These are phyloP conservation scores for Eutypa lata DNA, from an alignment of 2,329 filamentous ascomycete genomes.

Conservation along the genomic window DNA sequence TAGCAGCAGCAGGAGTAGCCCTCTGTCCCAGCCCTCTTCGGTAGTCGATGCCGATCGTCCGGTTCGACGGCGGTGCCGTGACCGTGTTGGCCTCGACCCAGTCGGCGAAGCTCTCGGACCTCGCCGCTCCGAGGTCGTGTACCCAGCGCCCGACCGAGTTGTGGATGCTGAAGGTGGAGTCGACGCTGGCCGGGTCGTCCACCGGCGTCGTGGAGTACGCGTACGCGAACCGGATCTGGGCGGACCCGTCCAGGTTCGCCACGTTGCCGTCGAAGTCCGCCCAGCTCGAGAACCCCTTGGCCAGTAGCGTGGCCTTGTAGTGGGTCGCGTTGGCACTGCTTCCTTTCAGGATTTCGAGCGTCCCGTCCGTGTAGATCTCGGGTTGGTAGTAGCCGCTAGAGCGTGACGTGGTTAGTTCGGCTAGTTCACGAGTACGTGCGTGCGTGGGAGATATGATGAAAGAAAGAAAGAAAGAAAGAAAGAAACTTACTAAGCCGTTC, in stretches of 20 bases:
- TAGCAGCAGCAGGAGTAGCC: background rate
- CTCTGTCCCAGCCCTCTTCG: too few relatives aligned
- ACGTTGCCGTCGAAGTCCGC: slow-evolving; percentile 37
- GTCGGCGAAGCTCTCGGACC: slow-evolving; percentile 30
- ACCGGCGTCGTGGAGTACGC: slow-evolving; percentile 36
- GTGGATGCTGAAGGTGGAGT: slow-evolving; percentile 40
- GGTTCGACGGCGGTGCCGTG: background rate
- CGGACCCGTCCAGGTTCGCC: slow-evolving; percentile 34
- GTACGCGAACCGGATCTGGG: slow-evolving; percentile 37
- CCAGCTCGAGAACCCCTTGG: slow-evolving; percentile 40
- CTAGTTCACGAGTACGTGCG: background rate
- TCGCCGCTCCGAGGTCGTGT: slow-evolving; percentile 32
- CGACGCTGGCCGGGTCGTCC: slow-evolving; percentile 32
- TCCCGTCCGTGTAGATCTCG: slow-evolving; percentile 26
- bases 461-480: background rate
- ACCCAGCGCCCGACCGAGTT: slow-evolving; percentile 39
- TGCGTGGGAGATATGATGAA: too few relatives aligned
- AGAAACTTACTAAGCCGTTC: slow-evolving; percentile 35
- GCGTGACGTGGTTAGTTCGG: slow-evolving; percentile 1
- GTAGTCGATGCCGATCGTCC: too few relatives aligned
- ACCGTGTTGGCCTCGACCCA: slow-evolving; percentile 27
- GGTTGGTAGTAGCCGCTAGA: slow-evolving; percentile 34
- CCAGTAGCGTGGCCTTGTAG: slow-evolving; percentile 33
- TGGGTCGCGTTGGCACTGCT: slow-evolving; percentile 32
- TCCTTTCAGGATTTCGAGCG: slow-evolving; percentile 32